Evolutionary conservation across 495 filamentous ascomycete genomes (phyloP).

Genomic region (Bacidia rubella): DNA sequence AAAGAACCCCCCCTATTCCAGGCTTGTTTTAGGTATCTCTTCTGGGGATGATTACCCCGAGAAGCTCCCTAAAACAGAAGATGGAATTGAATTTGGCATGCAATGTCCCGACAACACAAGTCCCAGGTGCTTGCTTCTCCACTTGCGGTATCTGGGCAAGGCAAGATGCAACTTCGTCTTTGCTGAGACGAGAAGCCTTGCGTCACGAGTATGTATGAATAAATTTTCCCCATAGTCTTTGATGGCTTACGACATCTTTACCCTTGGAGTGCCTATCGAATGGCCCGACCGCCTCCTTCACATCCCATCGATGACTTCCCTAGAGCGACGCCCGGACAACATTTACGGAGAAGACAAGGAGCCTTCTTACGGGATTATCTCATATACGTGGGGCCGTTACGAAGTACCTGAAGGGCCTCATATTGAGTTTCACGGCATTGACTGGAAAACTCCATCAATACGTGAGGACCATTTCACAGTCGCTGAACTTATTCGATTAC

Average conservation of each 20-base stretch:
- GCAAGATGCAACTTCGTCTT: no score
- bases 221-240: no score
- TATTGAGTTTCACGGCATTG: neutral
- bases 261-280: neutral
- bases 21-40: no score
- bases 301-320: slow-evolving; percentile 2
- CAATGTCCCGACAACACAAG: no score
- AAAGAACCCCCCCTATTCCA: no score
- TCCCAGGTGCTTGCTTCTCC: no score
- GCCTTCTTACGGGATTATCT: neutral
- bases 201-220: no score
- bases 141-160: no score
- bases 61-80: no score
- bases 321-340: neutral
- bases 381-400: slow-evolving; percentile 4
- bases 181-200: no score
- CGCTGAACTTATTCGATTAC: neutral
- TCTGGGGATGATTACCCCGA: no score
- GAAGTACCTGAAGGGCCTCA: neutral
- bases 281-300: slow-evolving; percentile 1
- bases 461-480: neutral
- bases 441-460: neutral
- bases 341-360: neutral
- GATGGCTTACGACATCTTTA: neutral
- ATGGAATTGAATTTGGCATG: no score